Evolutionary conservation across 2,329 filamentous ascomycete species (phyloP), one percentile per base, ranked within the genome.

Genomic region (Arthrobotrys megalospora): DNA sequence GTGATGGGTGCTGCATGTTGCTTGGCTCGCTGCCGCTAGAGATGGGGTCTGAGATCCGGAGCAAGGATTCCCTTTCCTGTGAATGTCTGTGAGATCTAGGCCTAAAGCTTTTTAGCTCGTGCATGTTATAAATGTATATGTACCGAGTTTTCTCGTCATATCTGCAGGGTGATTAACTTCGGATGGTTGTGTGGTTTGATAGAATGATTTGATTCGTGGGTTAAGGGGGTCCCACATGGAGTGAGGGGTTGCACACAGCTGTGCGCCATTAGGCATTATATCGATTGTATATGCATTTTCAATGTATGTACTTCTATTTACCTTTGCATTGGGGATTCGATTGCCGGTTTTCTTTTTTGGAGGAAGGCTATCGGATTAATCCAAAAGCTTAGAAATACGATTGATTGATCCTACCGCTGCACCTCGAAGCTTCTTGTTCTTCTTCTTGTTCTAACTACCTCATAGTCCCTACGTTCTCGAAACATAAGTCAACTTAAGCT

Each of bases 171-270:
- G 55, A 28, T 41, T 24, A 28, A 38, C 36, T 60, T 60, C 55
- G 55, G 55, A 60, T 43, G 55, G 55, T 41, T 60, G 55, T 60
- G 55, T 60, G 55, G 55, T 60, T 60, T 28, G 55, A 60, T 43
- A 0, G 55, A 43, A 28, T 14, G 55, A 43, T 43, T 43, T 60
- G 55, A 60, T 60, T 60, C 34, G 55, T 41, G 34, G 36, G 36
- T 12, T 1, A n/a, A 34, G 24, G 24, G n/a, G n/a, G n/a, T n/a
- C n/a, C n/a, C n/a, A n/a, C n/a, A n/a, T n/a, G n/a, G n/a, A n/a
- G 24, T 53, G 50, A 53, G 50, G 50, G 50, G 47, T 28, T 32
- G 50, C 50, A 32, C 24, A 28, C 24, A 28, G 24, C 24, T 28
- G n/a, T 34, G 50, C 19, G 50, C 12, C 12, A 34, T 53, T 53